A percentile compares a stretch with the other conserved stretches of the same genome.
These are phyloP conservation scores for Cylindrodendrum hubeiense DNA, from an alignment of 2,329 filamentous ascomycete species.

Conservation along the genomic window DNA sequence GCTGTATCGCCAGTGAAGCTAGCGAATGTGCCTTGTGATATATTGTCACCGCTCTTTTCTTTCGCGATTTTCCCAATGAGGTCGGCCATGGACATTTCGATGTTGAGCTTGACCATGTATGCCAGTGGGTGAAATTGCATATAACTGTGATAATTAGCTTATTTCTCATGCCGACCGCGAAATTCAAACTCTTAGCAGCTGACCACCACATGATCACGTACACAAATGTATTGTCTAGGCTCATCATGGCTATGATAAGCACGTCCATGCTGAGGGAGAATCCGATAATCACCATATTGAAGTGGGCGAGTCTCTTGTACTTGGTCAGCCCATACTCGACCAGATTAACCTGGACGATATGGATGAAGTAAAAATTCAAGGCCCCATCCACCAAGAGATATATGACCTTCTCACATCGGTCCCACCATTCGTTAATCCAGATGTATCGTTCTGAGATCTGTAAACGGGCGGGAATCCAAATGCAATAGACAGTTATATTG, in stretches of 20 bases:
- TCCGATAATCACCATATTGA: slow-evolving; percentile 45
- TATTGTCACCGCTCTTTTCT: slow-evolving; percentile 31
- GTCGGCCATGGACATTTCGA: slow-evolving; percentile 66
- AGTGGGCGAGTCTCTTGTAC: slow-evolving; percentile 42
- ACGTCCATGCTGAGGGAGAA: slow-evolving; percentile 45
- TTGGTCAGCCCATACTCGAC: slow-evolving; percentile 39
- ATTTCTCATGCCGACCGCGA: background rate
- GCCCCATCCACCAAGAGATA: slow-evolving; percentile 42
- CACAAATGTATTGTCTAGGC: slow-evolving; percentile 43
- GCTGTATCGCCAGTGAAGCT: too few relatives aligned
- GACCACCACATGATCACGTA: too few relatives aligned
- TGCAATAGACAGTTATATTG: slow-evolving; percentile 43
- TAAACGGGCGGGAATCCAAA: slow-evolving; percentile 43
- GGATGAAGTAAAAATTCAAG: slow-evolving; percentile 43
- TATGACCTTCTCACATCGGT: slow-evolving; percentile 43
- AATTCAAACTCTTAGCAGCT: too few relatives aligned
- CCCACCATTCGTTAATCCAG: slow-evolving; percentile 43
- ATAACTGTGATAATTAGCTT: slow-evolving; percentile 40
- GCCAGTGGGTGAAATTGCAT: slow-evolving; percentile 65
- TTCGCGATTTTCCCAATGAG: slow-evolving; percentile 58
- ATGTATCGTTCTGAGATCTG: slow-evolving; percentile 40
- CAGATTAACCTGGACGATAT: slow-evolving; percentile 38
- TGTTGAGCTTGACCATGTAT: slow-evolving; percentile 66
- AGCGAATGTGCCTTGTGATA: slow-evolving; percentile 37
- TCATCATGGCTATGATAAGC: slow-evolving; percentile 46